Evolutionary conservation across 768 basidiomycete genomes (phyloP).

Genomic region (Boletales sp.): DNA sequence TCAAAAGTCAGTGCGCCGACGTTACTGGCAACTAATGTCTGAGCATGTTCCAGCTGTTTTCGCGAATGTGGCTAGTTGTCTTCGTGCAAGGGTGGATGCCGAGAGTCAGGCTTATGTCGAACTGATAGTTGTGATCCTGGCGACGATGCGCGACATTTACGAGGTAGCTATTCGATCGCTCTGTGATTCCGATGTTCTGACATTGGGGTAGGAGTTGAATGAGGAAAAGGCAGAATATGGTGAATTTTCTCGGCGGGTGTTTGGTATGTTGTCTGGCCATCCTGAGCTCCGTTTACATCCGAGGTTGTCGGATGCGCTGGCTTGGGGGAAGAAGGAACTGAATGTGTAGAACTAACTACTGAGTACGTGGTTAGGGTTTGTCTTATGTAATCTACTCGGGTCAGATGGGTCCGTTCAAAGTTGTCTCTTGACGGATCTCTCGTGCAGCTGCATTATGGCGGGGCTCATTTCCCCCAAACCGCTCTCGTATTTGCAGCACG

Average conservation of each 20-base stretch:
- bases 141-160: slow-evolving; percentile 47
- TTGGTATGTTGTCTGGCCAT: slow-evolving; percentile 26
- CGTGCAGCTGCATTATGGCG: slow-evolving; percentile 43
- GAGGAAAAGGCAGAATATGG: slow-evolving; percentile 29
- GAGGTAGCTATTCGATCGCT: slow-evolving; percentile 33
- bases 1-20: slow-evolving; percentile 33
- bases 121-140: slow-evolving; percentile 44
- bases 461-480: slow-evolving; percentile 62
- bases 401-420: not conserved
- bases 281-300: slow-evolving; percentile 31
- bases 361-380: slow-evolving; percentile 25
- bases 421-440: slow-evolving; percentile 5
- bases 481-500: slow-evolving; percentile 62
- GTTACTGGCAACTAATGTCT: slow-evolving; percentile 7
- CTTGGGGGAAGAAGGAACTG: slow-evolving; percentile 25
- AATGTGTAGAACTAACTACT: not conserved
- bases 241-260: slow-evolving; percentile 34
- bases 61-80: slow-evolving; percentile 36
- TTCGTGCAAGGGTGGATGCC: slow-evolving; percentile 30
- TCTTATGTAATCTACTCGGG: slow-evolving; percentile 21
- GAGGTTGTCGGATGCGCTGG: slow-evolving; percentile 30
- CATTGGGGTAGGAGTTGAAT: slow-evolving; percentile 4
- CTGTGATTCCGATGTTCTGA: slow-evolving; percentile 3
- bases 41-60: slow-evolving; percentile 40
- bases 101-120: slow-evolving; percentile 39